These are phyloP conservation scores for Clarireedia monteithiana DNA, from an alignment of 2,329 filamentous ascomycete genomes.

Conservation along the genomic window DNA sequence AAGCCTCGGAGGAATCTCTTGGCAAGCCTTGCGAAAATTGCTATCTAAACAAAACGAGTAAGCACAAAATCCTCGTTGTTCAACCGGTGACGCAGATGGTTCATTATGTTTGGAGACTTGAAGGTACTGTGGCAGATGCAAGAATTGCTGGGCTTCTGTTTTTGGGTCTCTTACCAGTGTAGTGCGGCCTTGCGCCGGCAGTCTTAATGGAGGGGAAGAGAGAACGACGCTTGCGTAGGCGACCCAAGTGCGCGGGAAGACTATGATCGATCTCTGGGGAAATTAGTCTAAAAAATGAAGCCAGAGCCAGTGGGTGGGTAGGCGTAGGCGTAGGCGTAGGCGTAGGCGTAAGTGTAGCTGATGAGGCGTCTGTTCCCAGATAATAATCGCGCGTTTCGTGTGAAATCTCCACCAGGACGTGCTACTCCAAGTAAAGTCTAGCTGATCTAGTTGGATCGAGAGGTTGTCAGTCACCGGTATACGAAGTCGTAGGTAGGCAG, in stretches of 20 bases:
- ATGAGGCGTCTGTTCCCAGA: slow-evolving; percentile 11
- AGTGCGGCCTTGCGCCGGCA: not conserved
- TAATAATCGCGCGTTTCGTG: slow-evolving; percentile 14
- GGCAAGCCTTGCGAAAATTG: slow-evolving; percentile 9
- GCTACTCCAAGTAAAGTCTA: slow-evolving; percentile 5
- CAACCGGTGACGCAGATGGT: not conserved
- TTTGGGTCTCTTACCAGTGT: not conserved
- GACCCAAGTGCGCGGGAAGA: slow-evolving; percentile 22
- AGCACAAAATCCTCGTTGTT: not conserved
- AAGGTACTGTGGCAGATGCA: no score
- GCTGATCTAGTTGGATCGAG: not conserved
- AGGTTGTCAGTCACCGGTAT: not conserved
- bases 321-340: slow-evolving; percentile 10
- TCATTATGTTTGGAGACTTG: not conserved
- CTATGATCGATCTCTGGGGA: slow-evolving; percentile 17
- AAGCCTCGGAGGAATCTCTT: slow-evolving; percentile 13
- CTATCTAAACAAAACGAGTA: not conserved
- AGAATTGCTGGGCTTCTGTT: no score
- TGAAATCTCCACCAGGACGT: slow-evolving; percentile 5
- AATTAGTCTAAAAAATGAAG: slow-evolving; percentile 8
- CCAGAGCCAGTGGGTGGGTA: slow-evolving; percentile 6
- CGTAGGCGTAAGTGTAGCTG: not conserved
- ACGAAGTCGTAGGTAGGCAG: not conserved
- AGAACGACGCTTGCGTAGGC: slow-evolving; percentile 21
- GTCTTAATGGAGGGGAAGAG: slow-evolving; percentile 3